Evolutionary conservation across 1,284 basidiomycete species (phyloP).

Genomic region (Cutaneotrichosporon dermatis): DNA sequence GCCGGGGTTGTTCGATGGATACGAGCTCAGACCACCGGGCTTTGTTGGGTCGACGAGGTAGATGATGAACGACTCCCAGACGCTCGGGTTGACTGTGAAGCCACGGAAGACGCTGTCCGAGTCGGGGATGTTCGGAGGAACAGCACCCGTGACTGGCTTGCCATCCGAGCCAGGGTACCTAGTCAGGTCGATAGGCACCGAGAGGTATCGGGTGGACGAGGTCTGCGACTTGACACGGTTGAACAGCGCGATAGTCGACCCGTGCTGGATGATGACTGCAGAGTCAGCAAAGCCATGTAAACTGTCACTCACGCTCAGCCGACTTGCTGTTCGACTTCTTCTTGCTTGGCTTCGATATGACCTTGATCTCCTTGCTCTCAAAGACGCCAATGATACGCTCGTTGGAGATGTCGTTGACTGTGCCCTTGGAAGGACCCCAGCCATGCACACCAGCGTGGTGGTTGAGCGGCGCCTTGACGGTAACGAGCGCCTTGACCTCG

Average conservation of each 20-base stretch:
- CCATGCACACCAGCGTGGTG: conserved; percentile 22
- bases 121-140: conserved; percentile 14
- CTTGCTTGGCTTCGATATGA: conserved; percentile 94
- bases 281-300: conserved; percentile 7
- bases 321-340: conserved; percentile 92
- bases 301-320: conserved; percentile 67
- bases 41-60: conserved; percentile 65
- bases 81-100: conserved; percentile 50
- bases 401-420: conserved; percentile 65
- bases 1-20: conserved; percentile 58
- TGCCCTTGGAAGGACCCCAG: conserved; percentile 31
- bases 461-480: conserved; percentile 74
- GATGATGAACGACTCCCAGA: conserved; percentile 82
- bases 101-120: conserved; percentile 29
- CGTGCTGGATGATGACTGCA: conserved; percentile 88
- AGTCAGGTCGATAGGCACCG: conserved; percentile 82
- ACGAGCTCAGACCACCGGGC: conserved; percentile 63
- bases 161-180: conserved; percentile 88
- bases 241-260: conserved; percentile 90
- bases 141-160: conserved; percentile 68
- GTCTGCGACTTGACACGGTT: conserved; percentile 89
- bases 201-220: conserved; percentile 91
- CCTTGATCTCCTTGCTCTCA: conserved; percentile 87
- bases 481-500: conserved; percentile 83
- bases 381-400: conserved; percentile 71